Base-by-base conservation (phyloP, 495 filamentous ascomycete genomes). In the Penicillium macrosclerotiorum region DNA sequence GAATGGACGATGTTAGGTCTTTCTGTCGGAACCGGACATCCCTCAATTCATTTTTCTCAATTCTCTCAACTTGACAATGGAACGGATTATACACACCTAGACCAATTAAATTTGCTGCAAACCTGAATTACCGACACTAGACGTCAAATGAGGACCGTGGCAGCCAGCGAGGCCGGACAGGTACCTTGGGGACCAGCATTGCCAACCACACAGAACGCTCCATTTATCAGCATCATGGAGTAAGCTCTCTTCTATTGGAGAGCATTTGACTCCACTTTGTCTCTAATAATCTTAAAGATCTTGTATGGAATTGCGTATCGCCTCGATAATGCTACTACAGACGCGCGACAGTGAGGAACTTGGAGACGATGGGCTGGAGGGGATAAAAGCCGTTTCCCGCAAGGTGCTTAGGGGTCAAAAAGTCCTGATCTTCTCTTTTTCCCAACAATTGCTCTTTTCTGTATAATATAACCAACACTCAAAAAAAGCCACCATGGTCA, bases 141-240 rank as follows among this genome's bases (percentile, higher is more conserved):
- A 31, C 31, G 11, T 51, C 23, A 31, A 48, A 49, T 59, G 55
- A 33, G 59, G 55, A 62, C 59, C 59, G 59, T 62, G 59, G 45
- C 51, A 39, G 55, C 47, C 49, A 51, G 37, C 43, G 18, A 30
- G 30, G 37, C 31, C 33, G 27, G 33, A 11, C 45, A 56, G 44
- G 59, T 59, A 59, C 59, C 59, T 62, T 62, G 55, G 17, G 44
- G 59, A 40, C 46, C n/a, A 24, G n/a, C 20, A 24, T 11, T 3
- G n/a, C 31, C 35, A 44, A 30, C 59, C 59, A 59, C 23, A 38
- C 37, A 59, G 8, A 53, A 25, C 5, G 8, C 44, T 7, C 33
- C 27, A 51, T 51, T 62, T 59, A 56, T 53, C 46, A 62, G 48
- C 49, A 29, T 2, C n/a, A 49, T 42, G 38, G 34, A 14, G 35